These are phyloP conservation scores for Penicillium griseofulvum DNA, from an alignment of 2,329 filamentous ascomycete genomes.

Conservation along the genomic window DNA sequence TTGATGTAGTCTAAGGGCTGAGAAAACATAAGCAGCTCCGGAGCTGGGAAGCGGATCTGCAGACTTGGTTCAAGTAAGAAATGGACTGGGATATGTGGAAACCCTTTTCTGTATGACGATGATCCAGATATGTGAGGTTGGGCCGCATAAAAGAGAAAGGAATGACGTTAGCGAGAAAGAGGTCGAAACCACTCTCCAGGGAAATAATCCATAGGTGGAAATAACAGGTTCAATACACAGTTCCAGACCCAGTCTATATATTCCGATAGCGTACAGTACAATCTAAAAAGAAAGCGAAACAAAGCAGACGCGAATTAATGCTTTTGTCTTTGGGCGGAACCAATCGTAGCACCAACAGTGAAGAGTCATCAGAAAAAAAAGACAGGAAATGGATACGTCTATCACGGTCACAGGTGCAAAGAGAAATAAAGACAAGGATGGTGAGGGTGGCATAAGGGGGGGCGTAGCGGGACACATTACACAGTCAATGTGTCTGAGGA, in stretches of 20 bases:
- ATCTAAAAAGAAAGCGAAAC: slow-evolving; percentile 16
- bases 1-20: neutral
- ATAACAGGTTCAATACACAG: slow-evolving; percentile 11
- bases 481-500: slow-evolving; percentile 2
- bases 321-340: slow-evolving; percentile 20
- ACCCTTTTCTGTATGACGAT: neutral
- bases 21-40: neutral
- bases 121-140: neutral
- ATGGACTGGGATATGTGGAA: neutral
- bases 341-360: slow-evolving; percentile 10
- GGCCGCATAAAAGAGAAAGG: neutral
- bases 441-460: slow-evolving; percentile 18
- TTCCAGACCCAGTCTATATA: slow-evolving; percentile 29
- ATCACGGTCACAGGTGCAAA: slow-evolving; percentile 14
- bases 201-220: neutral
- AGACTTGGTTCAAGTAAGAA: neutral
- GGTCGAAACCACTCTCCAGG: neutral
- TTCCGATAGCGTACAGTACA: slow-evolving; percentile 25
- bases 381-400: slow-evolving; percentile 23
- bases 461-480: slow-evolving; percentile 5
- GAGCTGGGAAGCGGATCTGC: neutral
- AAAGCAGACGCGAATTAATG: slow-evolving; percentile 17
- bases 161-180: neutral
- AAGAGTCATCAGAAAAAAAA: slow-evolving; percentile 14
- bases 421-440: slow-evolving; percentile 4